These are phyloP conservation scores for Kwoniella newhampshirensis DNA, from an alignment of 768 basidiomycete species.

Conservation along the genomic window DNA sequence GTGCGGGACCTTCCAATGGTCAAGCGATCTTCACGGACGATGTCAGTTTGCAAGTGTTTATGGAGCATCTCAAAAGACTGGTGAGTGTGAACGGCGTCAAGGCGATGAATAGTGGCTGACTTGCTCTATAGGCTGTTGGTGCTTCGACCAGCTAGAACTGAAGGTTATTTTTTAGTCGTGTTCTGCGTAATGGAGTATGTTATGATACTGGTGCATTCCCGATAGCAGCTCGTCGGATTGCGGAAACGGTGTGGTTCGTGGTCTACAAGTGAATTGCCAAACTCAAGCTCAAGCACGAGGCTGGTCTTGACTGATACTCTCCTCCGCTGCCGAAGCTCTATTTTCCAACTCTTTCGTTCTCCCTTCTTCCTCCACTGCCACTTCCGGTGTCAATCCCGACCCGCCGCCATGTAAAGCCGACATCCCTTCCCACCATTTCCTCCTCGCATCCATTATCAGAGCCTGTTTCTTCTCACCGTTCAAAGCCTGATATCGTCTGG, in stretches of 20 bases:
- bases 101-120: background rate
- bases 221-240: no score
- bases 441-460: conserved; percentile 40
- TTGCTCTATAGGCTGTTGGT: conserved; percentile 44
- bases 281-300: no score
- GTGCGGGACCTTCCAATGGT: conserved; percentile 66
- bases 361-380: conserved; percentile 9
- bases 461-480: conserved; percentile 32
- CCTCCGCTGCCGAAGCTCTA: conserved; percentile 11
- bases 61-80: conserved; percentile 90
- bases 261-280: no score
- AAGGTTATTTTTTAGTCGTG: background rate
- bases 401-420: conserved; percentile 13
- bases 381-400: conserved; percentile 1
- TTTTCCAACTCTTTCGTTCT: conserved; percentile 19
- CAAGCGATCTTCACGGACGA: conserved; percentile 98
- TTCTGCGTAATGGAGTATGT: conserved; percentile 8
- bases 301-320: no score
- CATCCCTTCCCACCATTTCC: conserved; percentile 48
- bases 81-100: conserved; percentile 50
- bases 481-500: conserved; percentile 35
- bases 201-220: no score
- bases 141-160: conserved; percentile 49
- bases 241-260: no score
- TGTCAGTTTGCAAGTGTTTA: conserved; percentile 67